Conservation (phyloP, 2,329 filamentous ascomycete species). For the Neonectria ditissima region DNA sequence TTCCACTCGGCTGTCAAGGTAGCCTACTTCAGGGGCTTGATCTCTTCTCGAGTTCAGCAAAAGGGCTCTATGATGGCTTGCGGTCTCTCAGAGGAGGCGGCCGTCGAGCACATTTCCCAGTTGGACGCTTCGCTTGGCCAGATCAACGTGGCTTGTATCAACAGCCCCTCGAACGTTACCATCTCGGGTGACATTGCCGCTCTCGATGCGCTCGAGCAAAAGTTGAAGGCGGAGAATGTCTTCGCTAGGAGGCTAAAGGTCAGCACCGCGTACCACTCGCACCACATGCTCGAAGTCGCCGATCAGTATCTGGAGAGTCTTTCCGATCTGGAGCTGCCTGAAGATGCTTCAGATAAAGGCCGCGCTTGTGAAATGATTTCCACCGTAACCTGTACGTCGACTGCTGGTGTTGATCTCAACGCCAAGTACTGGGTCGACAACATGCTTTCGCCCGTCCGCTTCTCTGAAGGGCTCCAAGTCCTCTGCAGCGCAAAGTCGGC, state of each 20-base stretch:
- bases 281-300: constrained; percentile 61
- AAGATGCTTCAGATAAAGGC: not conserved
- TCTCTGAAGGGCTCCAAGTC: constrained; percentile 47
- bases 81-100: constrained; percentile 17
- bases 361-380: constrained; percentile 47
- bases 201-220: constrained; percentile 52
- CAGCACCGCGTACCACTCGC: constrained; percentile 63
- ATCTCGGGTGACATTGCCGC: constrained; percentile 59
- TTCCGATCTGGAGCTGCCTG: constrained; percentile 11
- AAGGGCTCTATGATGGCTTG: constrained; percentile 43
- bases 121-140: constrained; percentile 16
- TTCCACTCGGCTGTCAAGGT: constrained; percentile 57
- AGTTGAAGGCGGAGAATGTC: constrained; percentile 53
- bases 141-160: constrained; percentile 56
- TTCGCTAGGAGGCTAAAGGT: constrained; percentile 59
- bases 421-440: constrained; percentile 56
- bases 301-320: constrained; percentile 55
- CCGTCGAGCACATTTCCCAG: not conserved
- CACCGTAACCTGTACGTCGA: constrained; percentile 53
- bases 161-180: constrained; percentile 62
- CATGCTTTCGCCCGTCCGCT: constrained; percentile 50
- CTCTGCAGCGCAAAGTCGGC: constrained; percentile 25
- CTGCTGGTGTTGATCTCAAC: constrained; percentile 52
- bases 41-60: constrained; percentile 52
- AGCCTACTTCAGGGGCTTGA: constrained; percentile 59